Conservation (phyloP, 495 filamentous ascomycete genomes). For the Penicillium subrubescens region DNA sequence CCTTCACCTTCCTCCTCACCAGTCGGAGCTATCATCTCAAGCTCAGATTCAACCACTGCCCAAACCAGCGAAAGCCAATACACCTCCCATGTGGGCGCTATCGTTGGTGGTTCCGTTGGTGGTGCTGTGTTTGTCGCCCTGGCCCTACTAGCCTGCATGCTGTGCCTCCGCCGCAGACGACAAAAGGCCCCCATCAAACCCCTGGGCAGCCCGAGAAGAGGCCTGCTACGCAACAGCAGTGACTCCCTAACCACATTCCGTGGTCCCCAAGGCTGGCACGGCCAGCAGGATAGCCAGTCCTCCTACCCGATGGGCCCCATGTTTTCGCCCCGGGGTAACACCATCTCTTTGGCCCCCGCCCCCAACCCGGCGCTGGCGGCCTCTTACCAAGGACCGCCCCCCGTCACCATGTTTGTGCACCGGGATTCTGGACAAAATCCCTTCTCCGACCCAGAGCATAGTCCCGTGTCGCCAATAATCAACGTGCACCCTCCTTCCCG, state of each 20-base stretch:
- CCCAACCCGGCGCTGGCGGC: slow-evolving; percentile 2
- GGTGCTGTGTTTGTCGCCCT: slow-evolving; percentile 28
- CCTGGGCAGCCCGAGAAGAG: slow-evolving; percentile 17
- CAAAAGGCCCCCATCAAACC: slow-evolving; percentile 7
- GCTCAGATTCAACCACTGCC: not conserved
- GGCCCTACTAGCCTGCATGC: slow-evolving; percentile 19
- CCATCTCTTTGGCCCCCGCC: slow-evolving; percentile 3
- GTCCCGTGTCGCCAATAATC: slow-evolving; percentile 10
- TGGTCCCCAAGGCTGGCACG: slow-evolving; percentile 3
- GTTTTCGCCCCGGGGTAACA: not conserved
- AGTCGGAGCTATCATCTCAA: not conserved
- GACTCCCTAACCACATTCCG: slow-evolving; percentile 15
- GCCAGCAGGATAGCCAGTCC: slow-evolving; percentile 4
- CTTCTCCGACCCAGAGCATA: slow-evolving; percentile 12
- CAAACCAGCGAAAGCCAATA: not conserved
- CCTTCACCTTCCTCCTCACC: slow-evolving; percentile 2
- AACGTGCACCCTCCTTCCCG: slow-evolving; percentile 17
- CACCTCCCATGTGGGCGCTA: slow-evolving; percentile 11
- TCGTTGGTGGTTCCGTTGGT: slow-evolving; percentile 36
- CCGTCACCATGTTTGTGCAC: slow-evolving; percentile 9
- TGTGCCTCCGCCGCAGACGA: slow-evolving; percentile 28
- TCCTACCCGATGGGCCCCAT: not conserved
- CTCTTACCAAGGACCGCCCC: slow-evolving; percentile 11
- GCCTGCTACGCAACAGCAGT: slow-evolving; percentile 17
- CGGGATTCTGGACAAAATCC: not conserved